Conservation (phyloP, 345 rosid species). For the Salix viminalis region DNA sequence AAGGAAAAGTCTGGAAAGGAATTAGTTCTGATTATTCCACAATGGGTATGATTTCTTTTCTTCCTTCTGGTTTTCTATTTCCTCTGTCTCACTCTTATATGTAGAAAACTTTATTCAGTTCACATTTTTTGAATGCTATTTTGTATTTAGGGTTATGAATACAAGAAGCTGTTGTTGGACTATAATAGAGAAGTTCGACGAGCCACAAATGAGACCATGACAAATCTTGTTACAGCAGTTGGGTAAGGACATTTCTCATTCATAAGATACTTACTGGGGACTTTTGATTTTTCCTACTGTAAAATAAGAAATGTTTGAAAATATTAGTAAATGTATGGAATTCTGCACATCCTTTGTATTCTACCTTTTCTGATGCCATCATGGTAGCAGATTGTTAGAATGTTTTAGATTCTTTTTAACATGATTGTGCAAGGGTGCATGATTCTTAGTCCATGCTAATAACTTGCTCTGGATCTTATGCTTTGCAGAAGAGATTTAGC, state of each 20-base stretch:
- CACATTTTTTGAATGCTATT: not conserved
- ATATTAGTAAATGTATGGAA: slow-evolving; percentile 5
- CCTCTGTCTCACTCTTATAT: not conserved
- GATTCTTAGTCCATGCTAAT: not conserved
- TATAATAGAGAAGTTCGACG: slow-evolving; percentile 94
- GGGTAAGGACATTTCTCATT: slow-evolving; percentile 51
- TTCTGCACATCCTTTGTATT: not conserved
- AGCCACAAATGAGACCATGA: slow-evolving; percentile 83
- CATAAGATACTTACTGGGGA: not conserved
- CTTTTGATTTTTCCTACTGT: slow-evolving; percentile 1
- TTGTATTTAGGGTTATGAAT: slow-evolving; percentile 63
- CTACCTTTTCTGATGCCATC: not conserved
- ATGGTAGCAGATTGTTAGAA: not conserved
- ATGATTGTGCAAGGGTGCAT: not conserved
- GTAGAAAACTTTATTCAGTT: not conserved
- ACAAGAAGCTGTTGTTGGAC: slow-evolving; percentile 83
- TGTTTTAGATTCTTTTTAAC: not conserved
- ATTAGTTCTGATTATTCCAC: slow-evolving; percentile 60
- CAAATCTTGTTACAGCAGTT: slow-evolving; percentile 57
- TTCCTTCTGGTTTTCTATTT: not conserved
- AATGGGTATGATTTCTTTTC: slow-evolving; percentile 58
- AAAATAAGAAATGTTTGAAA: slow-evolving; percentile 10
- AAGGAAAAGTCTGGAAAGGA: slow-evolving; percentile 77
- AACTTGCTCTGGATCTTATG: slow-evolving; percentile 13
- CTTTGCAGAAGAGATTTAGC: slow-evolving; percentile 81